Evolutionary conservation across 2,329 filamentous ascomycete genomes (phyloP), one percentile per base, ranked within the genome.

Genomic region (Ophiostoma quercus): DNA sequence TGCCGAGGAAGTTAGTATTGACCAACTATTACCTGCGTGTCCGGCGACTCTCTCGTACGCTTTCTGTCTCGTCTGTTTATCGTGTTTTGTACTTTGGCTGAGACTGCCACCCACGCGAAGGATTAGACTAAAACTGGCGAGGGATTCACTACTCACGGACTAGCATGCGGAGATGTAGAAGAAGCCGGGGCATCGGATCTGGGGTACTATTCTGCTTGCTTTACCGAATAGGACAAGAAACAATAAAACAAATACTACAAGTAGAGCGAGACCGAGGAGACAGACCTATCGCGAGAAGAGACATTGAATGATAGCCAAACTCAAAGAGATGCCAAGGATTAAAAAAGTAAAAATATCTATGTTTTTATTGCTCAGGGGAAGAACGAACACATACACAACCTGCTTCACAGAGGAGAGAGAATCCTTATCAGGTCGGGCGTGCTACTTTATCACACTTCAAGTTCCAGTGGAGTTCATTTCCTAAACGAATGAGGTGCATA

Each of bases 131-230:
- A 22, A 51, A 22, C n/a, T n/a, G 22, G 22, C 22, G n/a, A 57
- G 51, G n/a, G 22, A 57, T 25, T 9, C 9, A 57, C 51, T 57
- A 57, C 9, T 22, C 3, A 54, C n/a, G 4, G n/a, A 11, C 51
- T 25, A 57, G 51, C 51, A 25, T 57, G 51, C 51, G n/a, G 51
- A 57, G 51, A 25, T 57, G 51, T 57, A 57, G 51, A 57, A 57
- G 51, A 57, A 57, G 11, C n/a, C 51, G n/a, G 47, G 51, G 51
- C 3, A 57, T 57, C 22, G n/a, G 51, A 57, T 57, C 51, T 57
- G 51, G 51, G 51, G 51, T 25, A 54, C 19, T 54, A 54, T 22
- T 34, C 34, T 34, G 34, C 34, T 34, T 34, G 34, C 34, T 34
- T 29, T 29, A 29, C 25, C 25, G 25, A 29, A 29, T 29, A 29